These are phyloP conservation scores for Microsporum ferrugineum DNA, from an alignment of 2,329 filamentous ascomycete genomes.

Conservation along the genomic window DNA sequence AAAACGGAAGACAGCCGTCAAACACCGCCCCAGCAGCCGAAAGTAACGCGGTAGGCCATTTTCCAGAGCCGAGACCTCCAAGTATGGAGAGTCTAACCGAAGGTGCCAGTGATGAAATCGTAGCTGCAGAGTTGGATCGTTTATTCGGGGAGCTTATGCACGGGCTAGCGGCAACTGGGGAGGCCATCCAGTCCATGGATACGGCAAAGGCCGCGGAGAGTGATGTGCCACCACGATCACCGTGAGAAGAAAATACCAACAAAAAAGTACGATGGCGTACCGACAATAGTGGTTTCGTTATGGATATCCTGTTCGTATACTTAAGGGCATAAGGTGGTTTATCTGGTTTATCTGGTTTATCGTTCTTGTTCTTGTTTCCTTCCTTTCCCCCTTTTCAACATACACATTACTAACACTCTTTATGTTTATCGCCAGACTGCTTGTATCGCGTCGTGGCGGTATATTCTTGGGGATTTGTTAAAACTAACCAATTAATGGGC, in stretches of 20 bases:
- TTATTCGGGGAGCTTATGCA: constrained; percentile 31
- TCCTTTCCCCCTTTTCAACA: background rate
- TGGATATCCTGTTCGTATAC: constrained; percentile 1
- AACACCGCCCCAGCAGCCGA: constrained; percentile 2
- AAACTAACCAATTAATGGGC: background rate
- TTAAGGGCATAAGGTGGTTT: background rate
- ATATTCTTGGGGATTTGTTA: background rate
- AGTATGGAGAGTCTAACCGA: constrained; percentile 29
- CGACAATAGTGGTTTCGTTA: background rate
- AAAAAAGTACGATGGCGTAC: background rate
- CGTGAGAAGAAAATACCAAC: background rate
- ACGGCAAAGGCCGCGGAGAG: constrained; percentile 12
- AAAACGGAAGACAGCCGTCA: background rate
- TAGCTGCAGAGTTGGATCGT: constrained; percentile 32
- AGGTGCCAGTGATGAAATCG: constrained; percentile 26
- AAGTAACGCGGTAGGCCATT: constrained; percentile 19
- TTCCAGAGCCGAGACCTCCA: constrained; percentile 31
- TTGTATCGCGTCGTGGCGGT: background rate
- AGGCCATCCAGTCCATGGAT: constrained; percentile 19
- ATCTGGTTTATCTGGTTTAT: background rate
- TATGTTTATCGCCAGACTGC: background rate
- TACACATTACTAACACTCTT: background rate
- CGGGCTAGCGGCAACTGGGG: constrained; percentile 28
- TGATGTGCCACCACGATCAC: background rate
- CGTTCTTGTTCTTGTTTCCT: background rate